These are phyloP conservation scores for Pseudogymnoascus destructans DNA, from an alignment of 2,329 filamentous ascomycete species.

Conservation along the genomic window DNA sequence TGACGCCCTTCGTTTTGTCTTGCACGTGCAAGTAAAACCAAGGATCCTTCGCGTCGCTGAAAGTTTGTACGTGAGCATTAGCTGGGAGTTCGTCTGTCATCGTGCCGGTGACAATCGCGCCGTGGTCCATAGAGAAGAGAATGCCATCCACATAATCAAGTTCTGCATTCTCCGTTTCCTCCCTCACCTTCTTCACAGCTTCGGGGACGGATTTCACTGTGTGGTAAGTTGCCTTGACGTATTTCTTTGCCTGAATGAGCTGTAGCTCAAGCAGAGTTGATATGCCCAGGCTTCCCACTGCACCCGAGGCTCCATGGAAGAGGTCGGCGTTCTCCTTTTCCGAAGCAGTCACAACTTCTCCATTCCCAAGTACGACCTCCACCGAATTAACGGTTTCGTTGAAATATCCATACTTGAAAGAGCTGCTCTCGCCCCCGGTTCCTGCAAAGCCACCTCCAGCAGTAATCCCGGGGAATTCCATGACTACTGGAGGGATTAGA, in stretches of 20 bases:
- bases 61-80: slow-evolving; percentile 27
- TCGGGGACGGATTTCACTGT: slow-evolving; percentile 31
- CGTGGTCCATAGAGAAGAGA: slow-evolving; percentile 33
- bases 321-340: slow-evolving; percentile 37
- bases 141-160: slow-evolving; percentile 54
- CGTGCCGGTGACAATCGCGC: slow-evolving; percentile 41
- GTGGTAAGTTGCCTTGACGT: slow-evolving; percentile 43
- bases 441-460: slow-evolving; percentile 54
- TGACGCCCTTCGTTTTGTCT: slow-evolving; percentile 18
- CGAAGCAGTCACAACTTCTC: slow-evolving; percentile 38
- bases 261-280: slow-evolving; percentile 46
- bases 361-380: slow-evolving; percentile 50
- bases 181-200: slow-evolving; percentile 32
- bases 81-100: slow-evolving; percentile 29
- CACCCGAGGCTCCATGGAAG: slow-evolving; percentile 45
- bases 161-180: slow-evolving; percentile 20
- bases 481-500: slow-evolving; percentile 51
- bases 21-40: slow-evolving; percentile 55
- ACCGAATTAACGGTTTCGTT: slow-evolving; percentile 47
- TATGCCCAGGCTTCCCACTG: slow-evolving; percentile 47
- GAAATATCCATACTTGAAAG: slow-evolving; percentile 54
- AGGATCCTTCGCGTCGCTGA: slow-evolving; percentile 41
- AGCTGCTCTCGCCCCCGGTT: slow-evolving; percentile 53
- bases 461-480: slow-evolving; percentile 61
- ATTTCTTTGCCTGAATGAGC: slow-evolving; percentile 39